Conservation (phyloP, 2,329 filamentous ascomycete species). For the Neurospora crassa region DNA sequence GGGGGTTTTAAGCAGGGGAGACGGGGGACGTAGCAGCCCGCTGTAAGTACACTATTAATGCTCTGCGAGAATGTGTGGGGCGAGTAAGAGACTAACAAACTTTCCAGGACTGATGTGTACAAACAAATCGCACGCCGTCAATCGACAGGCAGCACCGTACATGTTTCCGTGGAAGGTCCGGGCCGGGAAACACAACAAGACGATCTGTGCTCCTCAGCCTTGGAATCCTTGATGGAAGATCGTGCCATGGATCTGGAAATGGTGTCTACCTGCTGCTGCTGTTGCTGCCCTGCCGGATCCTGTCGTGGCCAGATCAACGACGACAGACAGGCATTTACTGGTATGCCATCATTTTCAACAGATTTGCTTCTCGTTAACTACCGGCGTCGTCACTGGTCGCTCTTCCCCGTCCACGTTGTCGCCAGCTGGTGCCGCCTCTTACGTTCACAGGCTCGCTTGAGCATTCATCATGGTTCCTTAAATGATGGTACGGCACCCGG, state of each 20-base stretch:
- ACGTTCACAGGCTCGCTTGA: not conserved
- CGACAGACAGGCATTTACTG: not conserved
- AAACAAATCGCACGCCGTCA: not conserved
- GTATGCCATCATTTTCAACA: not conserved
- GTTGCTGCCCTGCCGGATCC: not conserved
- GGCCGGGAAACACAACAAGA: not conserved
- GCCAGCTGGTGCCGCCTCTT: not conserved
- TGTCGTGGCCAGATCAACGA: not conserved
- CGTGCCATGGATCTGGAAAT: not conserved
- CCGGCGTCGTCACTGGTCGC: not conserved
- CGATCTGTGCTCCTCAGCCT: not conserved
- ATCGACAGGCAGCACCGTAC: not conserved
- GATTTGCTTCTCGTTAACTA: not conserved
- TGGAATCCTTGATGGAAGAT: not conserved
- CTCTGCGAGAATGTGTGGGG: too few species aligned
- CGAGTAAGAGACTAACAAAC: too few species aligned
- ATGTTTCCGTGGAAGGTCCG: not conserved
- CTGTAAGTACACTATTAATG: too few species aligned
- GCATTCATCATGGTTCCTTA: not conserved
- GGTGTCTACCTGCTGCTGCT: not conserved
- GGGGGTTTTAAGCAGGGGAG: too few species aligned
- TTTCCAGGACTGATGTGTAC: too few species aligned
- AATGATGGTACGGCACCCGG: not conserved
- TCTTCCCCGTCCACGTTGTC: not conserved
- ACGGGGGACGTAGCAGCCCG: too few species aligned